These are phyloP conservation scores for Bretschneidera sinensis DNA, from an alignment of 345 rosid genomes.

Conservation along the genomic window DNA sequence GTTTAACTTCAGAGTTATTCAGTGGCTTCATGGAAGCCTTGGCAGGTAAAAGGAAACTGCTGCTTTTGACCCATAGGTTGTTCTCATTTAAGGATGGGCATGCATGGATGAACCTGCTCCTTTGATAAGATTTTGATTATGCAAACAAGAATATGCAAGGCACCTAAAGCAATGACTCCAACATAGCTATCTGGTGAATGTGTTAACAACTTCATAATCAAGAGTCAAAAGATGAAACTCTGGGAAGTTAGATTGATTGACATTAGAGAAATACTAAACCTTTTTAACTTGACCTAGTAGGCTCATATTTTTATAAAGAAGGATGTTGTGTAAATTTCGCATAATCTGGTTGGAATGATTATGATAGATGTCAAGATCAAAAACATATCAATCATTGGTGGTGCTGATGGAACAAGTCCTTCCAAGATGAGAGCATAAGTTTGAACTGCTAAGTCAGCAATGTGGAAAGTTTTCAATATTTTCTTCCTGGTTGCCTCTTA, in stretches of 20 bases:
- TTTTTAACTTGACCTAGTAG: background rate
- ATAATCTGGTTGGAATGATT: constrained; percentile 10
- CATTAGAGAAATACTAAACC: background rate
- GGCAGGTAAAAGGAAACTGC: background rate
- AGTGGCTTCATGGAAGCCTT: too few relatives aligned
- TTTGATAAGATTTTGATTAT: too few relatives aligned
- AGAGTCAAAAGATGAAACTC: background rate
- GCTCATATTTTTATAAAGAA: too few relatives aligned
- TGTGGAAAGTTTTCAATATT: background rate
- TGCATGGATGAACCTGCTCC: background rate
- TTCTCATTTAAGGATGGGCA: background rate
- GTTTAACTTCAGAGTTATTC: too few relatives aligned
- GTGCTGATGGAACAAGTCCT: constrained; percentile 89
- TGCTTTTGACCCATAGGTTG: background rate
- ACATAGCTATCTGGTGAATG: background rate
- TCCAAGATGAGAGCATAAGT: constrained; percentile 94
- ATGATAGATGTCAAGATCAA: constrained; percentile 85
- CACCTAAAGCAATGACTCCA: too few relatives aligned
- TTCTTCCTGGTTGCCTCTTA: background rate
- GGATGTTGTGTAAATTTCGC: background rate
- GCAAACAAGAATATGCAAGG: too few relatives aligned
- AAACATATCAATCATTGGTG: constrained; percentile 87
- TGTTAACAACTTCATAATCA: background rate
- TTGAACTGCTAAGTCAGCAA: background rate
- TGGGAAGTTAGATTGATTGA: background rate